These are phyloP conservation scores for Staphylotrichum longicolle DNA, from an alignment of 495 filamentous ascomycete species.

Conservation along the genomic window DNA sequence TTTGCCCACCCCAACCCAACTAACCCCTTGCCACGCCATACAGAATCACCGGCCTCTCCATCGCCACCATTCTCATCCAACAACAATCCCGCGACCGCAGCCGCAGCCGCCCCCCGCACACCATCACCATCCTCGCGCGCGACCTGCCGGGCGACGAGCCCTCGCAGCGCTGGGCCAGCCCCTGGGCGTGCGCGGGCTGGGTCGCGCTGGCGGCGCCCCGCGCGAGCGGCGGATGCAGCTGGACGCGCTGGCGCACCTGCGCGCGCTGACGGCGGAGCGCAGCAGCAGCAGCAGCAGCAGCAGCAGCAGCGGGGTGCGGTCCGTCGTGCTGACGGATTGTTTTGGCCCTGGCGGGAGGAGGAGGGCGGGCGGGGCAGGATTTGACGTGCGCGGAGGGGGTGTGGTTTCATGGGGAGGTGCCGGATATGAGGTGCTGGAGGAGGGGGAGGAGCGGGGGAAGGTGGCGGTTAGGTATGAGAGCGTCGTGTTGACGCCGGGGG, in stretches of 20 bases:
- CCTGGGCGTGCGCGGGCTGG: slow-evolving; percentile 34
- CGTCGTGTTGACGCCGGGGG: slow-evolving; percentile 29
- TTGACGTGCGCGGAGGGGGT: not conserved
- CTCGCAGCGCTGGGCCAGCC: slow-evolving; percentile 28
- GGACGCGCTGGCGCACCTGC: slow-evolving; percentile 22
- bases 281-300: slow-evolving; percentile 27
- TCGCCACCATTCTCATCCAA: slow-evolving; percentile 14
- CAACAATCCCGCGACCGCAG: not conserved
- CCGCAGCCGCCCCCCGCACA: not conserved
- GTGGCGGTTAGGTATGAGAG: slow-evolving; percentile 22
- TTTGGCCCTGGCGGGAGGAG: slow-evolving; percentile 4
- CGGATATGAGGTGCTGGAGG: not conserved
- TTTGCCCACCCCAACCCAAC: not conserved
- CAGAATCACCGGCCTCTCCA: slow-evolving; percentile 21
- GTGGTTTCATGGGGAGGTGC: slow-evolving; percentile 19
- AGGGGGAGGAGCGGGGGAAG: slow-evolving; percentile 8
- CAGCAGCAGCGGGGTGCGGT: slow-evolving; percentile 25
- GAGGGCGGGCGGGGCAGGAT: slow-evolving; percentile 10
- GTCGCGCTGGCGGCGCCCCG: slow-evolving; percentile 24
- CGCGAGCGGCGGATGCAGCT: slow-evolving; percentile 33
- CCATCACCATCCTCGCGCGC: slow-evolving; percentile 23
- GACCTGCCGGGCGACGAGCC: slow-evolving; percentile 23
- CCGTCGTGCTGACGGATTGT: slow-evolving; percentile 18
- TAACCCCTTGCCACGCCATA: not conserved
- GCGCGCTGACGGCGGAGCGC: slow-evolving; percentile 19